phyloP scores from a whole-genome alignment of 768 basidiomycete species.

The Suillus weaverae region DNA sequence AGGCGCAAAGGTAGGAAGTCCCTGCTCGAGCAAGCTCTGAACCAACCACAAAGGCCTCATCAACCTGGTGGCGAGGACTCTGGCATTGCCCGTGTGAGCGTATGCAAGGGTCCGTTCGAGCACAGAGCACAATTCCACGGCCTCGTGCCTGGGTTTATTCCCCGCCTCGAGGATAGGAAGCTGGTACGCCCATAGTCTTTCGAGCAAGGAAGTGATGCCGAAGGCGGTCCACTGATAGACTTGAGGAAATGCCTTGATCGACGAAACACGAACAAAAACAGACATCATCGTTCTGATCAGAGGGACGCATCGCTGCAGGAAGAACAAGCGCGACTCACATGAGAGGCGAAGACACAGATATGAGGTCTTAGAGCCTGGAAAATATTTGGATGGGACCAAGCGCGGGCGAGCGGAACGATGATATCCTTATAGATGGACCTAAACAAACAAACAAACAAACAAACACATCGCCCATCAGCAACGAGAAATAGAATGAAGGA shows the following conservation, averaged over 20 bases:
- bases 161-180: not conserved
- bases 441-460: too few relatives aligned
- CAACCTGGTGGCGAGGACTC: not conserved
- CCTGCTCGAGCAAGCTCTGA: not conserved
- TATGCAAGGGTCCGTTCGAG: slow-evolving; percentile 1
- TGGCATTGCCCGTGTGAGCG: slow-evolving; percentile 2
- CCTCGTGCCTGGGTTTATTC: too few relatives aligned
- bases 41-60: not conserved
- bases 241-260: not conserved
- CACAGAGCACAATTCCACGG: not conserved
- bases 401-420: not conserved
- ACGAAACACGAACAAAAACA: too few relatives aligned
- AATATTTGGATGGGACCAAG: not conserved
- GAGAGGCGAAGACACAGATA: not conserved
- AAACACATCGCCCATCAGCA: too few relatives aligned
- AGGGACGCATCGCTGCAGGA: too few relatives aligned
- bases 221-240: slow-evolving; percentile 2
- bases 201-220: not conserved
- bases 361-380: not conserved
- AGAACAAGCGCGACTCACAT: not conserved
- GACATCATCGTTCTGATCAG: too few relatives aligned
- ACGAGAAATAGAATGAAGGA: too few relatives aligned
- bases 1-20: not conserved
- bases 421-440: not conserved
- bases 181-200: not conserved